A percentile compares a stretch with the other conserved stretches of the same genome.
Evolutionary conservation across 768 basidiomycete genomes (phyloP).

Genomic region (Ephemerocybe angulata): DNA sequence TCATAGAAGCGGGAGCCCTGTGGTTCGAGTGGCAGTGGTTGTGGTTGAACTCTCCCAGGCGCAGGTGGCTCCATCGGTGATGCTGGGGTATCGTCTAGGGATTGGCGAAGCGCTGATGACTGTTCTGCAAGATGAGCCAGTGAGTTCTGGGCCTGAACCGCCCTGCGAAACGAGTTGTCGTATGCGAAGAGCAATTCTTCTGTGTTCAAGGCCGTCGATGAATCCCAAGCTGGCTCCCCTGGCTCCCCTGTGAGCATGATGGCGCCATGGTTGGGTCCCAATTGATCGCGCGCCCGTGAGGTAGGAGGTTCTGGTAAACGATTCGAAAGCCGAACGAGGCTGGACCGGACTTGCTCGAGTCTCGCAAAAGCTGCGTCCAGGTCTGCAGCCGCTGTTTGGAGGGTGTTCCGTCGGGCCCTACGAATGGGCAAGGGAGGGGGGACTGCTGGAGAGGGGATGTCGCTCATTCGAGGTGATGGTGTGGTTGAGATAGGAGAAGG

Average conservation of each 20-base stretch:
- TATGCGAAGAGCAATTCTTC: constrained; percentile 7
- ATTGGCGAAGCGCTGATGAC: not conserved
- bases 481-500: constrained; percentile 27
- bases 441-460: not conserved
- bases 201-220: not conserved
- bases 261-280: constrained; percentile 40
- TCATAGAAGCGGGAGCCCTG: not conserved
- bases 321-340: constrained; percentile 43
- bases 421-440: not conserved
- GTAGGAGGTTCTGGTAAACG: constrained; percentile 21
- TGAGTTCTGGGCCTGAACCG: constrained; percentile 2
- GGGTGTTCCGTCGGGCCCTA: constrained; percentile 23
- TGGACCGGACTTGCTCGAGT: constrained; percentile 52
- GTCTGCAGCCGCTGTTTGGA: constrained; percentile 50
- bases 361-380: constrained; percentile 53
- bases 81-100: not conserved
- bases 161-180: constrained; percentile 4
- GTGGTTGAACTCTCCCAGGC: not conserved
- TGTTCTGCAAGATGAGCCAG: constrained; percentile 8
- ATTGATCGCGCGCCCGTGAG: constrained; percentile 19
- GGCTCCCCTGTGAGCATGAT: constrained; percentile 29
- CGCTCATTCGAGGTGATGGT: constrained; percentile 16
- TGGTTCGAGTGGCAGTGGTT: constrained; percentile 3
- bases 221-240: constrained; percentile 4
- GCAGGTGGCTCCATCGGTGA: not conserved